Base-by-base conservation (phyloP, 257 asterid genomes). In the Jaltomata sinuosa region DNA sequence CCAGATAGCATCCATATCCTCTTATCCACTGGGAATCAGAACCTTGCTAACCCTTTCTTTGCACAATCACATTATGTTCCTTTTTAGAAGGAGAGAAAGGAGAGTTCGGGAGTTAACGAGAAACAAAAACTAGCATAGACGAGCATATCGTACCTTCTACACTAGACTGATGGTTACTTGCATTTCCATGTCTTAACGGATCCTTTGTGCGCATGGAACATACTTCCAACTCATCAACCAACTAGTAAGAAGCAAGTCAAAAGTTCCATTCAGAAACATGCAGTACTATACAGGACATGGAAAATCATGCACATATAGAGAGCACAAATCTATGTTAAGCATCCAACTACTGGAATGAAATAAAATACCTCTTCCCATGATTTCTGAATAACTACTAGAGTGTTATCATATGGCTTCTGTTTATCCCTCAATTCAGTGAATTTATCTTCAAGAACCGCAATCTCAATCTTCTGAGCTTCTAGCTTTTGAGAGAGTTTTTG, bases 401-500 rank as follows among this genome's bases (percentile, higher is more conserved):
- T 89, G 87, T 85, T 89, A 82, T 87, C 93, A 74, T 92, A 89
- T 27, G 94, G 91, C 71, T 87, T 89, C 87, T 94, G 99, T 83
- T 89, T 92, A 85, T 91, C 93, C 82, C 85, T 90, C 88, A 94
- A 85, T 85, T 86, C 91, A 84, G 80, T 55, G 29, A 89, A 83
- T 85, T 90, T 91, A 89, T 87, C 94, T 83, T 87, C 95, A 65
- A 95, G 91, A 74, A 87, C 92, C 45, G 64, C 79, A 78, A 91
- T 89, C 92, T 95, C 99, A 61, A 91, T 89, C 87, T 94, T 97
- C 88, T 95, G 99, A 57, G 94, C 89, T 86, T 97, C 98, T 90
- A 97, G 85, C 91, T 97, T 97, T 92, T 94, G 99, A 38, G 85
- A 83, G 82, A 95, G 98, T 86, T 97, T 95, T 88, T 95, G 95